Evolutionary conservation across 306 rosid genomes (phyloP).

Genomic region (Quercus robur): DNA sequence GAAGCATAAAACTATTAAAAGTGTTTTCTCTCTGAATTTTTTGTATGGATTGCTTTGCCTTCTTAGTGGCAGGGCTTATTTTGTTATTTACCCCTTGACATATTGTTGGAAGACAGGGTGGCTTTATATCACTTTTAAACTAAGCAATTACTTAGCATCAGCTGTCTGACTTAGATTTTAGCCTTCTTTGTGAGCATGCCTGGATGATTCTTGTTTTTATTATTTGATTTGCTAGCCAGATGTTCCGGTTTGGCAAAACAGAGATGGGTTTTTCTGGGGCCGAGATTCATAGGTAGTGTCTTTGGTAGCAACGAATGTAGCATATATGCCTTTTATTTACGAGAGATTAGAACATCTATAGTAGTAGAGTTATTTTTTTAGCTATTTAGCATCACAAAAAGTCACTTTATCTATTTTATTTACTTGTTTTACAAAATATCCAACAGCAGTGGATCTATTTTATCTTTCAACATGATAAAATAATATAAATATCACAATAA

Average conservation of each 20-base stretch:
- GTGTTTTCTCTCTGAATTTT: neutral
- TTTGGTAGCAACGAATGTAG: neutral
- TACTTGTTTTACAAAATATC: too few relatives aligned
- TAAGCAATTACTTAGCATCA: neutral
- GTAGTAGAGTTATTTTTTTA: too few relatives aligned
- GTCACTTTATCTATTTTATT: too few relatives aligned
- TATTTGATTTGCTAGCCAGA: neutral
- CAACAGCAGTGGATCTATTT: too few relatives aligned
- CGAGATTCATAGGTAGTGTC: neutral
- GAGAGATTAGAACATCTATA: neutral
- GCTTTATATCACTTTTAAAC: neutral
- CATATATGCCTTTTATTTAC: neutral
- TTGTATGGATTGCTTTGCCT: conserved; percentile 5
- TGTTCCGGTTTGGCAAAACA: neutral
- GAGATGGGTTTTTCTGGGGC: neutral
- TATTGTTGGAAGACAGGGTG: neutral
- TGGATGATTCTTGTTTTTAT: neutral
- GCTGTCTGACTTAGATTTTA: neutral
- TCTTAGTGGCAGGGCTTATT: conserved; percentile 7
- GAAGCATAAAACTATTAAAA: neutral
- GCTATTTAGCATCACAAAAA: too few relatives aligned
- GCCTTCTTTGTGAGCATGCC: neutral
- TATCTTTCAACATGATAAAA: too few relatives aligned
- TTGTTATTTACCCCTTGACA: neutral
- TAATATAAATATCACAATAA: too few relatives aligned